phyloP scores from a whole-genome alignment of 345 rosid species.

The Linum lewisii region DNA sequence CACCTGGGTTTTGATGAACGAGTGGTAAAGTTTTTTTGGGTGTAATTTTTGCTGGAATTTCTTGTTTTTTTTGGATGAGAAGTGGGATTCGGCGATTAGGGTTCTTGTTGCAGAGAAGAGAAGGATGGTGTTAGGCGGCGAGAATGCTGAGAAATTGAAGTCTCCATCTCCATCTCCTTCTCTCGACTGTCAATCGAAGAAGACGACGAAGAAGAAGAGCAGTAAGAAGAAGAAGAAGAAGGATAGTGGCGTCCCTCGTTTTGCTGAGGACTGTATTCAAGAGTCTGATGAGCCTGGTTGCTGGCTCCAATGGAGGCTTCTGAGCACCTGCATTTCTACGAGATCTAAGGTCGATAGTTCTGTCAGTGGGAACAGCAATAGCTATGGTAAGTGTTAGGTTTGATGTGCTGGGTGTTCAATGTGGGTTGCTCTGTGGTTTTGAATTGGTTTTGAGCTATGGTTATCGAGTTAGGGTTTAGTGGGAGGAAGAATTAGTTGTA shows the following conservation, averaged over 20 bases:
- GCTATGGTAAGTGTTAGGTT: constrained; percentile 40
- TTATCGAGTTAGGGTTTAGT: not conserved
- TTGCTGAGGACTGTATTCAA: not conserved
- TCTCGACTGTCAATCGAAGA: not conserved
- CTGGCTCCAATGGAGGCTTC: constrained; percentile 55
- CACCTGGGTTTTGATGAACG: not conserved
- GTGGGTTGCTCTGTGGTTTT: not conserved
- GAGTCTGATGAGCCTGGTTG: constrained; percentile 45
- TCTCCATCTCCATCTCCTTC: no score
- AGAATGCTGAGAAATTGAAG: not conserved
- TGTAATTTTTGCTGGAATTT: not conserved
- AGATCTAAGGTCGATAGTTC: constrained; percentile 77
- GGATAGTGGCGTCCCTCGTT: not conserved
- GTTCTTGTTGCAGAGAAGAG: not conserved
- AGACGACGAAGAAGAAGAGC: not conserved
- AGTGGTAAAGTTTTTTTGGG: not conserved
- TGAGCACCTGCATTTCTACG: constrained; percentile 55
- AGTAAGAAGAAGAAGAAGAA: not conserved
- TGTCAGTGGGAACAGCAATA: constrained; percentile 38
- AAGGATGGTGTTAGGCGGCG: not conserved
- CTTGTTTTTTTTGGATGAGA: not conserved
- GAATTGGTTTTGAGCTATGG: not conserved
- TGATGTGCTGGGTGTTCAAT: not conserved
- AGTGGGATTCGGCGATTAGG: not conserved
- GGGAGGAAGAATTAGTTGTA: no score